phyloP scores from a whole-genome alignment of 257 asterid species.

The Gentiana macrophylla region DNA sequence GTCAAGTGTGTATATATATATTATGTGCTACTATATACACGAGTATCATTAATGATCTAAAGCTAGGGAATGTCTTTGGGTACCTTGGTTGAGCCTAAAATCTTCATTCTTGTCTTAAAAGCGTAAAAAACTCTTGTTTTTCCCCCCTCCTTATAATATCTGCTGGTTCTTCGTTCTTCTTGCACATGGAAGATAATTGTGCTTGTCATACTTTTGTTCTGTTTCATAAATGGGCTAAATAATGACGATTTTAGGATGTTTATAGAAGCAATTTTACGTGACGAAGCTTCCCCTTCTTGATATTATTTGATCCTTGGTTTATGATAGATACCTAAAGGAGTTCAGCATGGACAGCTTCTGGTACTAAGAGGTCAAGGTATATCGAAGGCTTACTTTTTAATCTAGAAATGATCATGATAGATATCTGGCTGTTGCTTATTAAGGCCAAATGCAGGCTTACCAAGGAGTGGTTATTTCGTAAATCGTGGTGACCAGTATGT shows the following conservation, averaged over 20 bases:
- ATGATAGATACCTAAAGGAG: constrained; percentile 82
- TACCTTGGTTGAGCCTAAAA: too few species aligned
- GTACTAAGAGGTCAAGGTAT: constrained; percentile 80
- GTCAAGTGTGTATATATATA: too few species aligned
- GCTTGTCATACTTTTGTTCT: not conserved
- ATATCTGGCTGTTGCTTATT: too few species aligned
- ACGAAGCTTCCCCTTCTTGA: constrained; percentile 9
- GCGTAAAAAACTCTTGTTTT: not conserved
- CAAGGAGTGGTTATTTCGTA: constrained; percentile 60
- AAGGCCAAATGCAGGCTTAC: constrained; percentile 50
- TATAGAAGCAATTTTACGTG: constrained; percentile 2
- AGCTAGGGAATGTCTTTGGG: too few species aligned
- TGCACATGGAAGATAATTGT: not conserved
- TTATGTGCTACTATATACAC: too few species aligned
- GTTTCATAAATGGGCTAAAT: not conserved
- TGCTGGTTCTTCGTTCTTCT: not conserved
- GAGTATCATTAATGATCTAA: too few species aligned
- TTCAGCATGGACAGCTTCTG: constrained; percentile 81
- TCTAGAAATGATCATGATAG: too few species aligned
- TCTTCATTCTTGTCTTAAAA: too few species aligned
- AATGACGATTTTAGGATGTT: not conserved
- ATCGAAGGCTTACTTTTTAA: not conserved
- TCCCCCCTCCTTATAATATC: too few species aligned
- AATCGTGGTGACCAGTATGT: constrained; percentile 80
- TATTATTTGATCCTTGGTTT: constrained; percentile 13